These are phyloP conservation scores for Beta macrorhiza DNA, from an alignment of 179 eudicot species.

Conservation along the genomic window DNA sequence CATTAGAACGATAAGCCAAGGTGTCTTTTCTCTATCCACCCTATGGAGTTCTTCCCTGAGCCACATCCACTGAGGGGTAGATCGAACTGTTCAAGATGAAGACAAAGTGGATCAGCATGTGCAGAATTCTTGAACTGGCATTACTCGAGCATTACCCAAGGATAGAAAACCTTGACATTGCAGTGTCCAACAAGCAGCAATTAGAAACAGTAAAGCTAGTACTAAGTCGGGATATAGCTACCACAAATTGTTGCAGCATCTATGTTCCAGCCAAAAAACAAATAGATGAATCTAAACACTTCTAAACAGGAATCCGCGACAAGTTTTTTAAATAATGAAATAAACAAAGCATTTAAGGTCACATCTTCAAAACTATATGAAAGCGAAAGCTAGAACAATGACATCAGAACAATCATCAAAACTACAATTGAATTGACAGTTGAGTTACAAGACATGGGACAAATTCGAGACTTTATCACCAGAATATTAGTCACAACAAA, in stretches of 20 bases:
- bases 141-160: not conserved
- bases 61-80: constrained; percentile 83
- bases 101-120: not conserved
- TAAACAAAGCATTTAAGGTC: not conserved
- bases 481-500: not conserved
- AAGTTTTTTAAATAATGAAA: not conserved
- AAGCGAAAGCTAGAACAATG: not conserved
- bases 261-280: not conserved
- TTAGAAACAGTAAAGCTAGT: not conserved
- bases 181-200: not conserved
- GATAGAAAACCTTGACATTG: not conserved
- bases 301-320: not conserved
- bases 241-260: not conserved
- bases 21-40: constrained; percentile 78
- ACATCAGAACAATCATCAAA: not conserved
- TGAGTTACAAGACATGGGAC: not conserved
- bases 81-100: constrained; percentile 48
- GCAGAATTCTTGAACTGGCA: not conserved
- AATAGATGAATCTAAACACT: not conserved
- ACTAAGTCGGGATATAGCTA: not conserved
- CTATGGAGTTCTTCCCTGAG: constrained; percentile 51
- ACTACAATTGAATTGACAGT: not conserved
- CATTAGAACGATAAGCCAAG: constrained; percentile 88
- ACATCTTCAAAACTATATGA: not conserved
- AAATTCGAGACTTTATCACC: not conserved